Evolutionary conservation across 257 asterid genomes (phyloP).

Genomic region (Coffea eugenioides): DNA sequence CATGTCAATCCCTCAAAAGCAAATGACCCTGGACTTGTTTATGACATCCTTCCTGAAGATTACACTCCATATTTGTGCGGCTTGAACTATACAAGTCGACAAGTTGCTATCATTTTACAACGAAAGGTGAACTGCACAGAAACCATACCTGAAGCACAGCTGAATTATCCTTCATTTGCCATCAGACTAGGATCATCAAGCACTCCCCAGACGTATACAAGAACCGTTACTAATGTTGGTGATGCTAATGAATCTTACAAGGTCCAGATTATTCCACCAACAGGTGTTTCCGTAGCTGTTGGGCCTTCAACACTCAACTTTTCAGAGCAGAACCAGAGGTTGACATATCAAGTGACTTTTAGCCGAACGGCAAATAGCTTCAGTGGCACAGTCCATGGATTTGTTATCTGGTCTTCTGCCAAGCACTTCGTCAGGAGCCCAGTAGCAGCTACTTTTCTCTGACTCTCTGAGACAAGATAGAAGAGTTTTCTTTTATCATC

Average conservation of each 20-base stretch:
- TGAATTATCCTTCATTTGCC: constrained; percentile 46
- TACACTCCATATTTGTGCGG: constrained; percentile 52
- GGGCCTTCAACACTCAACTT: constrained; percentile 12
- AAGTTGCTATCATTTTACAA: constrained; percentile 17
- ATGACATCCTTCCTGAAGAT: constrained; percentile 41
- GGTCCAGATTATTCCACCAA: constrained; percentile 23
- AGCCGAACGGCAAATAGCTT: background rate
- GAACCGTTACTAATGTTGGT: constrained; percentile 28
- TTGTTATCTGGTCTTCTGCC: constrained; percentile 16
- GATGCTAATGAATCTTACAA: constrained; percentile 12
- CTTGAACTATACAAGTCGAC: constrained; percentile 30
- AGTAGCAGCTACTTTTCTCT: constrained; percentile 8
- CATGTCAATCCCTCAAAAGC: constrained; percentile 48
- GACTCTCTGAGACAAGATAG: background rate
- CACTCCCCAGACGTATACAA: constrained; percentile 6
- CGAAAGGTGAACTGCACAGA: constrained; percentile 25
- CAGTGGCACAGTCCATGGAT: constrained; percentile 5
- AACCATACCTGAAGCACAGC: constrained; percentile 32
- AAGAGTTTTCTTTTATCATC: background rate
- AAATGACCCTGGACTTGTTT: constrained; percentile 47
- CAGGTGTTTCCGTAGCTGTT: constrained; percentile 10
- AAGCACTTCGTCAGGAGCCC: constrained; percentile 20
- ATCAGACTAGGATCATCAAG: constrained; percentile 8
- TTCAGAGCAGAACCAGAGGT: constrained; percentile 8
- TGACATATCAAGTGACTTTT: constrained; percentile 19